These are phyloP conservation scores for Pelargonium cotyledonis DNA, from an alignment of 441 rosid species.

Conservation along the genomic window DNA sequence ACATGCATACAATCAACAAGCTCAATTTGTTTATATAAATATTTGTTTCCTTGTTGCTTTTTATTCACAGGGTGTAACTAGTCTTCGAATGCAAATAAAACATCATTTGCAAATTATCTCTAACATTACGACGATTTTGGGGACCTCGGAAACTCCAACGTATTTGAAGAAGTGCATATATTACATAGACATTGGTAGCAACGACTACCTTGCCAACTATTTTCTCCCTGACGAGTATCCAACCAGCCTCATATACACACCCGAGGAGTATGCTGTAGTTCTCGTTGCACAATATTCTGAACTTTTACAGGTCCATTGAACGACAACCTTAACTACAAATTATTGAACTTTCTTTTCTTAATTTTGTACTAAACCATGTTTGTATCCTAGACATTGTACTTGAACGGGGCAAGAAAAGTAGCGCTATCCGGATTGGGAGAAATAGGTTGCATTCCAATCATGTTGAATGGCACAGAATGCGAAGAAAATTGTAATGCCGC, in stretches of 20 bases:
- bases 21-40: too few species aligned
- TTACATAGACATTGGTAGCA: neutral
- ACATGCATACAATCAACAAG: too few species aligned
- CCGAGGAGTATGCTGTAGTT: neutral
- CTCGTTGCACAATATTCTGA: neutral
- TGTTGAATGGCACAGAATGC: neutral
- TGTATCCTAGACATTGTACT: conserved; percentile 13
- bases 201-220: neutral
- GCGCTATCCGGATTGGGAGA: conserved; percentile 20
- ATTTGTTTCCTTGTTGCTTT: too few species aligned
- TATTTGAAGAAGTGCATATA: neutral
- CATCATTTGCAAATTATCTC: neutral
- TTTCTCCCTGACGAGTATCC: neutral
- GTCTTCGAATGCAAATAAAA: neutral
- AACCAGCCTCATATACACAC: neutral
- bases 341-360: too few species aligned
- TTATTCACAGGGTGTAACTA: neutral
- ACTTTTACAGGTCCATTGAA: neutral
- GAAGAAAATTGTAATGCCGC: conserved; percentile 12
- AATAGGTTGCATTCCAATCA: conserved; percentile 22
- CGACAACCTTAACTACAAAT: too few species aligned
- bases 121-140: neutral
- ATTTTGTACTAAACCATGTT: too few species aligned
- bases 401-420: conserved; percentile 28
- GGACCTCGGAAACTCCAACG: neutral